Evolutionary conservation across 208 protist species (phyloP), one percentile per base, ranked within the genome.

Genomic region (Angomonas desouzai): DNA sequence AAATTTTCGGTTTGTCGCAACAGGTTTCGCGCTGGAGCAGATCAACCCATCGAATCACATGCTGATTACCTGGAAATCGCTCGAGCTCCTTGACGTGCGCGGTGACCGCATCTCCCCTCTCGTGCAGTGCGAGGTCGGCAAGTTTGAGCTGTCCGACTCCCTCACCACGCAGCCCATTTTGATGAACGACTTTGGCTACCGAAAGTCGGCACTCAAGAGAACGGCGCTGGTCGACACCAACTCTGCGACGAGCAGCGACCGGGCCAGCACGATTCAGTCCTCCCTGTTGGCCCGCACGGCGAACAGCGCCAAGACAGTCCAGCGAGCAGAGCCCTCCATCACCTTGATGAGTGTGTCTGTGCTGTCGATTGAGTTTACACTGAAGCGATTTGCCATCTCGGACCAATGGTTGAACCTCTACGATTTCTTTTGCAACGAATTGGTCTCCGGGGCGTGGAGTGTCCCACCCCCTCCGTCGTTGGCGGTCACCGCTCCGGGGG

Each of bases 321-420:
- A 38, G 9, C 10, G 1, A 67, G 55, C 23, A 60, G 22, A 7
- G 48, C 23, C 22, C 7, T 34, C 43, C 22, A 65, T 18, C 13
- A 73, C 77, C 56, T 43, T 83, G 22, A 32, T 91, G 25, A 70
- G 60, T 13, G 62, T 86, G 28, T 66, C 69, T 0, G 82, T 86
- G 55, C 64, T 93, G 28, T 79, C 83, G 2, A 62, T 87, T 38
- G 79, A 89, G 33, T 92, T 96, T 48, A 90, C 87, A 22, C 70
- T 96, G 30, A 68, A 77, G 55, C 85, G 85, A n/a, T 82, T 96
- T 43, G 81, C 87, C 40, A 62, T 96, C 20, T 91, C 87, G 6
- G 81, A 88, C 56, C 87, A 92, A 72, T 96, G 90, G 90, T 74
- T 92, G 45, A 73, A 68, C 32, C 58, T 93, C 32, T 85, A 87